Evolutionary conservation across 2,329 filamentous ascomycete genomes (phyloP).

Genomic region (Botrytis medusae): DNA sequence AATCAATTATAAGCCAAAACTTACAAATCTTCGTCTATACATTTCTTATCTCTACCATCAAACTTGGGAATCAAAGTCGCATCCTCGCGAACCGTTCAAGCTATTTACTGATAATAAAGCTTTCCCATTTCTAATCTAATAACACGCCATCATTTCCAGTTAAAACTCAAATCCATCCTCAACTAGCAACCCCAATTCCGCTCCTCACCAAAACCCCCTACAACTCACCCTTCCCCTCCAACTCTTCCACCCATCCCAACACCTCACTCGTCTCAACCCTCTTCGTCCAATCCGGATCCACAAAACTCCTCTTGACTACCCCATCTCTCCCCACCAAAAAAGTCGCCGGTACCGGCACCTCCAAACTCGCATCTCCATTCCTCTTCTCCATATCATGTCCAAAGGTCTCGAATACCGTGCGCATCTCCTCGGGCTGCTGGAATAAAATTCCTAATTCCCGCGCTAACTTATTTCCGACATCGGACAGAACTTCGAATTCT

Average conservation of each 20-base stretch:
- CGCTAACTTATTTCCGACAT: too few species aligned
- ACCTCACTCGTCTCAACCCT: background rate
- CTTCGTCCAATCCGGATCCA: background rate
- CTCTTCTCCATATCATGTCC: background rate
- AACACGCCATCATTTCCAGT: background rate
- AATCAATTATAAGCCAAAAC: background rate
- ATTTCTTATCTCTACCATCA: too few species aligned
- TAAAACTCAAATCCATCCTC: background rate
- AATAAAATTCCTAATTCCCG: background rate
- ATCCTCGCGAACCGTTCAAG: background rate
- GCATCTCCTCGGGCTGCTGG: background rate
- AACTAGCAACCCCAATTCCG: background rate
- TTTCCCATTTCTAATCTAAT: background rate
- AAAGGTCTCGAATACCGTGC: background rate
- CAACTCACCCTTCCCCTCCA: background rate
- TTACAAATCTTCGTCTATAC: fast-evolving
- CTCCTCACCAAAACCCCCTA: fast-evolving
- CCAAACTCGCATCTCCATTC: background rate
- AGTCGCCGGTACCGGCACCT: background rate
- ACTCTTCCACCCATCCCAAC: too few species aligned
- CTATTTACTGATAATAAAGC: background rate
- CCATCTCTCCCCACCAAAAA: background rate
- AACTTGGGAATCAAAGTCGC: background rate
- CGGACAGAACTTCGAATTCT: background rate
- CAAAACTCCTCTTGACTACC: background rate